Evolutionary conservation across 805 yeast species (phyloP).

Genomic region (Yueomyces sinensis): DNA sequence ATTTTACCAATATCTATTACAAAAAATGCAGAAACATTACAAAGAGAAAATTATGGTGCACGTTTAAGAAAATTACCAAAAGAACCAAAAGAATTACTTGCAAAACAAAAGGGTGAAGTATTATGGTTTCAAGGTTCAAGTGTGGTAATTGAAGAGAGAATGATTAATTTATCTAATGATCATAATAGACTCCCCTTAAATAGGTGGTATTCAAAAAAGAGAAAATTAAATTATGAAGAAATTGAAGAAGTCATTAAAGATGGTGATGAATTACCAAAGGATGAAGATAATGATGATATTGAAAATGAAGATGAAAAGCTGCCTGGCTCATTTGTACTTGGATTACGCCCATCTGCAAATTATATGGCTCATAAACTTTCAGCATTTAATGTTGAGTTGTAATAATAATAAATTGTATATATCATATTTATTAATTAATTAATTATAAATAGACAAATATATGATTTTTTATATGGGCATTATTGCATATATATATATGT

Average conservation of each 20-base stretch:
- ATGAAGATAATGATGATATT: slow-evolving; percentile 10
- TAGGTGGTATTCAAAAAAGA: slow-evolving; percentile 12
- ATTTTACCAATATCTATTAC: slow-evolving; percentile 22
- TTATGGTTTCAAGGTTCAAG: slow-evolving; percentile 67
- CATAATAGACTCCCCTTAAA: slow-evolving; percentile 8
- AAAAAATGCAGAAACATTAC: slow-evolving; percentile 25
- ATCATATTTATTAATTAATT: no score
- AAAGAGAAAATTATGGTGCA: slow-evolving; percentile 22
- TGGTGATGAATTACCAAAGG: slow-evolving; percentile 4
- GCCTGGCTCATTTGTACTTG: slow-evolving; percentile 14
- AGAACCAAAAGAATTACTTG: slow-evolving; percentile 2
- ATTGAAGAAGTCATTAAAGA: slow-evolving; percentile 7
- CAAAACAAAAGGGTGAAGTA: slow-evolving; percentile 26
- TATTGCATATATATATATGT: no score
- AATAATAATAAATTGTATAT: no score
- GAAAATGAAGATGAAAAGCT: slow-evolving; percentile 12
- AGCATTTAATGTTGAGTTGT: no score
- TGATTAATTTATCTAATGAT: slow-evolving; percentile 17
- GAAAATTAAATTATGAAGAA: slow-evolving; percentile 15
- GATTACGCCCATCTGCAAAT: slow-evolving; percentile 52
- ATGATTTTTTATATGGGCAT: no score
- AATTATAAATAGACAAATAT: no score
- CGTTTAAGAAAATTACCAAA: slow-evolving; percentile 12
- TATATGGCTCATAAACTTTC: slow-evolving; percentile 49
- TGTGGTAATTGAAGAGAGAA: slow-evolving; percentile 30